These are phyloP conservation scores for Phaffia australis DNA, from an alignment of 768 basidiomycete species.

Conservation along the genomic window DNA sequence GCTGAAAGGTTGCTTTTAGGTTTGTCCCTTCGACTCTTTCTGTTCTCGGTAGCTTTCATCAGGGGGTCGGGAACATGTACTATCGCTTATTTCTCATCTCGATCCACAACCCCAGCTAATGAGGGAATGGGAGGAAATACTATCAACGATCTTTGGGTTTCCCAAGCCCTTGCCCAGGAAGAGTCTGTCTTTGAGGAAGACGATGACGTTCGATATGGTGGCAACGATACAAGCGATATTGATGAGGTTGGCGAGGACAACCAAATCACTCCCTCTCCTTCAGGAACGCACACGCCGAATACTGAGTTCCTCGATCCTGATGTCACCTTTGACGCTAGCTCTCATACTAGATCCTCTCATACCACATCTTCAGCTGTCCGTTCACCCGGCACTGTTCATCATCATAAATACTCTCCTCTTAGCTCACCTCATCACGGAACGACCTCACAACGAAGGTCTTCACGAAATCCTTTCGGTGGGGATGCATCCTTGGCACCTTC, in stretches of 20 bases:
- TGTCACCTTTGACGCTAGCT: neutral
- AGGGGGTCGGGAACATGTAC: neutral
- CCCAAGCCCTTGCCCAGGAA: constrained; percentile 88
- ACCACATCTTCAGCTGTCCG: neutral
- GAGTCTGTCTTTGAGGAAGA: constrained; percentile 40
- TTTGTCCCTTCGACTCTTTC: constrained; percentile 27
- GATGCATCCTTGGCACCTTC: constrained; percentile 13
- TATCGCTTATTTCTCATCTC: neutral
- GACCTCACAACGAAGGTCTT: constrained; percentile 28
- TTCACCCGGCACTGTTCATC: constrained; percentile 7
- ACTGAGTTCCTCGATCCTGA: neutral
- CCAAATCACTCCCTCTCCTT: neutral
- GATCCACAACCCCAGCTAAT: constrained; percentile 49
- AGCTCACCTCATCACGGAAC: constrained; percentile 6
- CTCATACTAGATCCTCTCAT: neutral
- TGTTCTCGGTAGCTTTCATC: neutral
- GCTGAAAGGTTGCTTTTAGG: constrained; percentile 70
- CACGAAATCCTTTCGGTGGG: constrained; percentile 28
- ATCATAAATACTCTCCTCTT: neutral
- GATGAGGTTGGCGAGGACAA: constrained; percentile 37
- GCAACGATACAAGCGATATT: constrained; percentile 40
- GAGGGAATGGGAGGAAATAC: constrained; percentile 79
- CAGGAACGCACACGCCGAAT: neutral
- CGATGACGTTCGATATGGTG: constrained; percentile 64
- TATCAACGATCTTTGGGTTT: constrained; percentile 94